phyloP scores from a whole-genome alignment of 2,329 filamentous ascomycete species.

The Cladosporium sp. region DNA sequence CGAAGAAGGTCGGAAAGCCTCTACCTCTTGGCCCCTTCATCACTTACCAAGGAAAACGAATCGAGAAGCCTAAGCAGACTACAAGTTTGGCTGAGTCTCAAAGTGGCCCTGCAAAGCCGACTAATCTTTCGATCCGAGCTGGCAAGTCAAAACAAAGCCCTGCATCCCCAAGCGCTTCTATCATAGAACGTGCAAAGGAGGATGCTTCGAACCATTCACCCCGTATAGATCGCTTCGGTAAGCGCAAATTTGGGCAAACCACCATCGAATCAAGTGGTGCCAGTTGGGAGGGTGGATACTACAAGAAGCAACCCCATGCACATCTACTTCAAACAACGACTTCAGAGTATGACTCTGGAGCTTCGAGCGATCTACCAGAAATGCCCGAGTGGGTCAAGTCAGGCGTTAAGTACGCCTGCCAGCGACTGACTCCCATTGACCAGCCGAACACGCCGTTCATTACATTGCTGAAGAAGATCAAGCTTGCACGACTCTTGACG shows the following conservation, averaged over 20 bases:
- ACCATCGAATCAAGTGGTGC: slow-evolving; percentile 17
- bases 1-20: slow-evolving; percentile 36
- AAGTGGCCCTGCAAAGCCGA: neutral
- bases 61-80: neutral
- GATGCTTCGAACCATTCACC: slow-evolving; percentile 21
- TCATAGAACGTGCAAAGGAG: slow-evolving; percentile 52
- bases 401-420: slow-evolving; percentile 68
- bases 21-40: slow-evolving; percentile 47
- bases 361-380: slow-evolving; percentile 51
- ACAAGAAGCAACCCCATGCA: slow-evolving; percentile 29
- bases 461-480: slow-evolving; percentile 66
- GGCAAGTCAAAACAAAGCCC: neutral
- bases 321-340: slow-evolving; percentile 65
- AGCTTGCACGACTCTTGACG: slow-evolving; percentile 63
- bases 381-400: slow-evolving; percentile 66
- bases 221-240: slow-evolving; percentile 22
- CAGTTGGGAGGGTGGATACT: slow-evolving; percentile 28
- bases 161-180: neutral
- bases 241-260: slow-evolving; percentile 22
- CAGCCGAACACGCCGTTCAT: slow-evolving; percentile 74
- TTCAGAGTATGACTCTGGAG: slow-evolving; percentile 64
- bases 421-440: slow-evolving; percentile 66
- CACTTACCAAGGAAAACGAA: slow-evolving; percentile 47
- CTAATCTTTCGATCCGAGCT: neutral
- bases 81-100: neutral